These are phyloP conservation scores for Tolypocladium guangdongense DNA, from an alignment of 2,329 filamentous ascomycete genomes.

Conservation along the genomic window DNA sequence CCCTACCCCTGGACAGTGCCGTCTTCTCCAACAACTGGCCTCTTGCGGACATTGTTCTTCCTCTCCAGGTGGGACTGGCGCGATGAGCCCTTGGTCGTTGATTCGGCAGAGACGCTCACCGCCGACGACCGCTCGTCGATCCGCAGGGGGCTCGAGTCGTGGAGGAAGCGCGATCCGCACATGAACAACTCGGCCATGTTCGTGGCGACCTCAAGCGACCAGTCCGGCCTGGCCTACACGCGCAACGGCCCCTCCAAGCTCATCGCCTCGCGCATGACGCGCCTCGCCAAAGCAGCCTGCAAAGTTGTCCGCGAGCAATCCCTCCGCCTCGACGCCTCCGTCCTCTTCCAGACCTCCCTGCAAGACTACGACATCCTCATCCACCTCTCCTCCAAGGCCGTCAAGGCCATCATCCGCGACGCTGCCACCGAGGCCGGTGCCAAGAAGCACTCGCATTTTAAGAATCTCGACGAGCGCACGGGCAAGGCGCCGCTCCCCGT, in stretches of 20 bases:
- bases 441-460: conserved; percentile 49
- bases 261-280: conserved; percentile 72
- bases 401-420: conserved; percentile 30
- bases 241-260: conserved; percentile 63
- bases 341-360: conserved; percentile 62
- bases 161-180: conserved; percentile 77
- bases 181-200: conserved; percentile 80
- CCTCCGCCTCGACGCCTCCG: conserved; percentile 34
- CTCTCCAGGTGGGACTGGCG: conserved; percentile 90
- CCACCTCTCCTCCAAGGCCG: conserved; percentile 48
- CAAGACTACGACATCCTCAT: conserved; percentile 82
- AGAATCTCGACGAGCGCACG: conserved; percentile 63
- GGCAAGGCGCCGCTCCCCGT: conserved; percentile 32
- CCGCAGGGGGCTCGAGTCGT: conserved; percentile 64
- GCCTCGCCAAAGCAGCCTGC: conserved; percentile 66
- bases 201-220: conserved; percentile 68
- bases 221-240: conserved; percentile 72
- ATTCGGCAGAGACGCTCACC: conserved; percentile 53
- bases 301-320: conserved; percentile 45
- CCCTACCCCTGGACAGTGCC: conserved; percentile 74
- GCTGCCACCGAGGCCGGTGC: conserved; percentile 23
- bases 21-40: conserved; percentile 65
- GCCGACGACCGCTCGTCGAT: conserved; percentile 50
- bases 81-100: conserved; percentile 67
- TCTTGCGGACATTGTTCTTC: conserved; percentile 69